Evolutionary conservation across 164 flowering plant genomes (phyloP).

Genomic region (Piper longum): DNA sequence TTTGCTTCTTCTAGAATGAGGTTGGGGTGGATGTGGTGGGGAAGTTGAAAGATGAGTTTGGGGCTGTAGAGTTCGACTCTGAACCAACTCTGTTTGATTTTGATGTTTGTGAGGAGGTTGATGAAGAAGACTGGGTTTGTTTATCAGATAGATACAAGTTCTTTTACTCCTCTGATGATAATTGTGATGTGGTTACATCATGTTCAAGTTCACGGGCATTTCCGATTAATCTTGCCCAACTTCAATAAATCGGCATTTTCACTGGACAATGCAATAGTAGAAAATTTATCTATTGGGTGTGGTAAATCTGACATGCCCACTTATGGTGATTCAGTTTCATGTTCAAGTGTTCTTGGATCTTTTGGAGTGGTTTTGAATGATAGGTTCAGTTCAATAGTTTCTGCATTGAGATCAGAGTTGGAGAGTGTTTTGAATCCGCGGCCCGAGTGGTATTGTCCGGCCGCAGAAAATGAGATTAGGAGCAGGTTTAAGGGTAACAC

Average conservation of each 20-base stretch:
- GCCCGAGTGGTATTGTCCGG: conserved; percentile 11
- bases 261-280: conserved; percentile 5
- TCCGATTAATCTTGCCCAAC: conserved; percentile 33
- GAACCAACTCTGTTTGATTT: conserved; percentile 20
- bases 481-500: conserved; percentile 59
- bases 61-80: conserved; percentile 27
- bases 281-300: conserved; percentile 3
- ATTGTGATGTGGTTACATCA: conserved; percentile 10
- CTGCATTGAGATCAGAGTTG: conserved; percentile 19
- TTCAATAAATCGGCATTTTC: conserved; percentile 1
- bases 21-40: conserved; percentile 16
- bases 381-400: conserved; percentile 20
- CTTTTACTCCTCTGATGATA: not conserved
- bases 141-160: conserved; percentile 12
- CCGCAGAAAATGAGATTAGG: conserved; percentile 47
- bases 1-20: conserved; percentile 73
- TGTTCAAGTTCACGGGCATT: conserved; percentile 32
- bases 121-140: conserved; percentile 47
- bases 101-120: conserved; percentile 31
- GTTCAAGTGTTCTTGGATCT: not conserved
- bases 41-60: conserved; percentile 36
- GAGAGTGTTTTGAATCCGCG: conserved; percentile 10
- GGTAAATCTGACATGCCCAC: conserved; percentile 3
- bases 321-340: not conserved
- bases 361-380: not conserved